phyloP scores from a whole-genome alignment of 116 monocot species.

The Iris pallida region DNA sequence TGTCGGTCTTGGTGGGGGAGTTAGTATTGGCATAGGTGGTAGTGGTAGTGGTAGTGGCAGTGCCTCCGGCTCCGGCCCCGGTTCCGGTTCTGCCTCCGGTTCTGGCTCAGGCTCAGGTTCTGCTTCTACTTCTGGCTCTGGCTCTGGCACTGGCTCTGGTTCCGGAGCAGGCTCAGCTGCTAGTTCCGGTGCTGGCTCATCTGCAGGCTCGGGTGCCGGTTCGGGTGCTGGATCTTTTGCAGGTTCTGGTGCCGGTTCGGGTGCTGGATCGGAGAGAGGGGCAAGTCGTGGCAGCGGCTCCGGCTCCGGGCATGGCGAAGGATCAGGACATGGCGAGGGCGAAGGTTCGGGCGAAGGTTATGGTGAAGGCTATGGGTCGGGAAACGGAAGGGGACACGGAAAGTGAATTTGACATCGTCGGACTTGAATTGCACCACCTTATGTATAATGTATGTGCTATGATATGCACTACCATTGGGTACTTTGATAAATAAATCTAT shows the following conservation, averaged over 20 bases:
- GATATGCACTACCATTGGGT: too few species aligned
- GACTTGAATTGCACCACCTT: too few species aligned
- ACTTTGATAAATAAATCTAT: too few species aligned
- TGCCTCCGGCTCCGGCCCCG: conserved; percentile 10
- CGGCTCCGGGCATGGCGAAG: conserved; percentile 37
- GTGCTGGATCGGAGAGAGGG: conserved; percentile 5
- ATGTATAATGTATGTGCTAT: too few species aligned
- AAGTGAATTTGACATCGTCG: too few species aligned
- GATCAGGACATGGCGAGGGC: conserved; percentile 22
- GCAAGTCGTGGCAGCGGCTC: conserved; percentile 21
- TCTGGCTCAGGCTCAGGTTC: conserved; percentile 22
- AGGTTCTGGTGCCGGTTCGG: conserved; percentile 6
- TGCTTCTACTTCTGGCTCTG: conserved; percentile 9
- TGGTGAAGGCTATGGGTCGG: too few species aligned
- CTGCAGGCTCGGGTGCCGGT: conserved; percentile 11
- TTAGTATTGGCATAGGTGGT: conserved; percentile 8
- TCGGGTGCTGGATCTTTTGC: conserved; percentile 19
- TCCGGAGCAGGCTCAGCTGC: conserved; percentile 12
- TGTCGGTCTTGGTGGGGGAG: conserved; percentile 10
- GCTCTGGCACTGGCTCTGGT: conserved; percentile 5
- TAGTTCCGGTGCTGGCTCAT: conserved; percentile 27
- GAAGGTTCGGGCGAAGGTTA: too few species aligned
- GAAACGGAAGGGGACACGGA: too few species aligned
- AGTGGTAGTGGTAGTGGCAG: conserved; percentile 18
- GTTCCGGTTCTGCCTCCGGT: conserved; percentile 9